These are phyloP conservation scores for Boletus sp. DNA, from an alignment of 768 basidiomycete genomes.

Conservation along the genomic window DNA sequence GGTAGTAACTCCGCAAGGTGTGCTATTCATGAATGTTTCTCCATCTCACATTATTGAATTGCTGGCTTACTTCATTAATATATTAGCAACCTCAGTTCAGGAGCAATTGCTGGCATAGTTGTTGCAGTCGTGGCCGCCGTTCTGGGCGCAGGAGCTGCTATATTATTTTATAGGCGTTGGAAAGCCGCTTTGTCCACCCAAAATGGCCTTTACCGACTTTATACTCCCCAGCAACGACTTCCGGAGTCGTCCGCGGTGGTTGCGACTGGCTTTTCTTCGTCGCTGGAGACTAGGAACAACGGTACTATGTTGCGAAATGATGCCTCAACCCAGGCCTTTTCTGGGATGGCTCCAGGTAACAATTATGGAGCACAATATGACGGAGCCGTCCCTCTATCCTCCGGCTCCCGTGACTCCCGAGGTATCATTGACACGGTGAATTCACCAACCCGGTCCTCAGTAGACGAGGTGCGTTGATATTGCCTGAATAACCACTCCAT, in stretches of 20 bases:
- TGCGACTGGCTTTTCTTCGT: conserved; percentile 21
- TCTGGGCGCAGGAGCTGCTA: conserved; percentile 9
- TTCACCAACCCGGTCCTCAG: background rate
- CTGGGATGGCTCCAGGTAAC: background rate
- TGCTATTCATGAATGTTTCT: background rate
- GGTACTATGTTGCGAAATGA: conserved; percentile 10
- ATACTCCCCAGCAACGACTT: conserved; percentile 10
- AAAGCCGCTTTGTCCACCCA: conserved; percentile 20
- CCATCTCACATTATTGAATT: background rate
- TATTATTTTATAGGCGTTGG: conserved; percentile 32
- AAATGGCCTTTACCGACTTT: conserved; percentile 10
- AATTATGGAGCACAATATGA: background rate
- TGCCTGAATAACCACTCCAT: background rate
- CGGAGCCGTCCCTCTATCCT: background rate
- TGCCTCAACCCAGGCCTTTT: background rate
- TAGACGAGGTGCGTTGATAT: conserved; percentile 20
- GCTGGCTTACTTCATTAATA: background rate
- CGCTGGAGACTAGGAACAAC: conserved; percentile 17
- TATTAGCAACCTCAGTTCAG: conserved; percentile 17
- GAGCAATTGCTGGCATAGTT: conserved; percentile 25
- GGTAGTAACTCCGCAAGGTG: background rate
- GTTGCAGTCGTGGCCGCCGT: conserved; percentile 15
- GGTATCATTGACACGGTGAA: conserved; percentile 3
- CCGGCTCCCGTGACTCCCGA: conserved; percentile 14
- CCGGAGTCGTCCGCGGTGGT: background rate